Evolutionary conservation across 2,329 filamentous ascomycete species (phyloP), one percentile per base, ranked within the genome.

Genomic region (Fusarium metavorans): DNA sequence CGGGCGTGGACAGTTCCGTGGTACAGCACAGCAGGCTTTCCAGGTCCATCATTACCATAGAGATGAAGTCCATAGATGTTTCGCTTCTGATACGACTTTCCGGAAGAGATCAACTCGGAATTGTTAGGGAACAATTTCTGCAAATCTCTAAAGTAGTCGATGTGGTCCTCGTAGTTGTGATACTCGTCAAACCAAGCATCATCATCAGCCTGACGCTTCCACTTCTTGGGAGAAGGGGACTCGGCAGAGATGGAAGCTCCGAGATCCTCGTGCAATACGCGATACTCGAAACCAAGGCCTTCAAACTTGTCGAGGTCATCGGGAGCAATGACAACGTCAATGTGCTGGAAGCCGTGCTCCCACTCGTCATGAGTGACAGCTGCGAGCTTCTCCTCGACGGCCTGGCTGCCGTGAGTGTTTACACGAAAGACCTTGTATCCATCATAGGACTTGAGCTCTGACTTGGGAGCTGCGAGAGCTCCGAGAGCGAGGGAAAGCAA

Each of bases 61-160:
- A 89, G 80, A 71, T 88, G 87, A 56, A 89, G 73, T 0, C 91
- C 93, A 18, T 89, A 88, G 58, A 95, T 93, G 65, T 82, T 77
- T 32, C 86, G 80, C 11, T 85, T 86, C 74, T 87, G 79, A 45
- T 83, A 83, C 1, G 86, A 87, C 18, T 79, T 82, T 0, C 87
- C 87, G 6, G 84, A 81, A 2, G 82, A 83, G 7, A 88, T 80
- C 7, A 87, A 78, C 76, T 87, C 83, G 1, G 87, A 85, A 70
- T 88, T 87, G 10, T 79, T 78, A 4, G 86, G 83, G 66, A 87
- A 85, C 6, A 80, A 72, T 10, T 79, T 71, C 18, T 85, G 83
- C 11, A 89, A 77, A 60, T 85, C 82, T 4, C 81, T 75, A 64
- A 88, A 82, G 75, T 84, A 89, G 52, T 83, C 75, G 14, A 86